Percentiles rank a stretch among this genome's conserved stretches.
Evolutionary conservation across 1,284 basidiomycete genomes (phyloP).

Genomic region (Apiotrichum veenhuisii): DNA sequence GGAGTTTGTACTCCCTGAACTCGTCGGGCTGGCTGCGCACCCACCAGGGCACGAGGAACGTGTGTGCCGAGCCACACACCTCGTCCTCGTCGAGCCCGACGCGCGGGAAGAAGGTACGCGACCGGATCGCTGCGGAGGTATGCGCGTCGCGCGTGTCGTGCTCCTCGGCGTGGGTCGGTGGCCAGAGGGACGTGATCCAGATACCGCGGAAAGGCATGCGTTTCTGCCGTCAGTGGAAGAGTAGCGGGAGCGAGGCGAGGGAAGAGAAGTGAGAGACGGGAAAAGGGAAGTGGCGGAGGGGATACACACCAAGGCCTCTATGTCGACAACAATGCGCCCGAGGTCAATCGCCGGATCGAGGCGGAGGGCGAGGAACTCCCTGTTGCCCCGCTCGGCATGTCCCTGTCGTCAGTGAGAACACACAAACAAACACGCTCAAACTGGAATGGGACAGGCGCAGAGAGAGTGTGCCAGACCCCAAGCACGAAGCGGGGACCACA

Average conservation of each 20-base stretch:
- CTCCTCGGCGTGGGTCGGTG: background rate
- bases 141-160: too few relatives aligned
- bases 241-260: too few relatives aligned
- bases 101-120: slow-evolving; percentile 2
- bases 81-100: background rate
- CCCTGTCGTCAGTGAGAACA: slow-evolving; percentile 3
- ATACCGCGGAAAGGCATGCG: background rate
- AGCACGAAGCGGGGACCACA: too few relatives aligned
- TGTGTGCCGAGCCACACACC: slow-evolving; percentile 1
- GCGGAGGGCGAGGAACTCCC: background rate
- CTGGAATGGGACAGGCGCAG: too few relatives aligned
- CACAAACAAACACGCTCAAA: too few relatives aligned
- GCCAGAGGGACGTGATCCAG: background rate
- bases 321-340: background rate
- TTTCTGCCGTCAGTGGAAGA: background rate
- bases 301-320: background rate
- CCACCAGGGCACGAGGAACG: slow-evolving; percentile 6
- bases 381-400: background rate
- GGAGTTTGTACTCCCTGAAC: background rate
- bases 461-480: too few relatives aligned
- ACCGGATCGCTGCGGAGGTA: slow-evolving; percentile 2
- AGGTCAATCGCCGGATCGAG: background rate
- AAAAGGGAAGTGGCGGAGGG: too few relatives aligned
- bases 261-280: too few relatives aligned
- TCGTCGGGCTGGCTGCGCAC: background rate